Conservation (phyloP, 1,284 basidiomycete species). For the Leccinum solheimii region DNA sequence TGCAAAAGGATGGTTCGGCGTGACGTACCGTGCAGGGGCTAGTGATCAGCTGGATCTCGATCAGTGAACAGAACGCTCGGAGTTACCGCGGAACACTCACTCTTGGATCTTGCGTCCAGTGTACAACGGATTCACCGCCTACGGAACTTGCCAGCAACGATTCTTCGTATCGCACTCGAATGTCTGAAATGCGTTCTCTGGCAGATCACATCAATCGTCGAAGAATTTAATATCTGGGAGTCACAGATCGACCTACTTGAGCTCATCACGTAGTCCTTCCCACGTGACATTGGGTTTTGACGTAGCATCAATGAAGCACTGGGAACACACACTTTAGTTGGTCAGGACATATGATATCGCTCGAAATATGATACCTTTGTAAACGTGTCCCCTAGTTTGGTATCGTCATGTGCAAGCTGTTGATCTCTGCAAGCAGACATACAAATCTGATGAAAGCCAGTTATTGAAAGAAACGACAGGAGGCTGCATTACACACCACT, state of each 20-base stretch:
- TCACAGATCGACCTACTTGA: slow-evolving; percentile 18
- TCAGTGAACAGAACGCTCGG: not conserved
- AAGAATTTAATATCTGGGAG: not conserved
- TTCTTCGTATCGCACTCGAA: slow-evolving; percentile 20
- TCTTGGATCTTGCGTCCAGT: slow-evolving; percentile 21
- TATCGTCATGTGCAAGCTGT: not conserved
- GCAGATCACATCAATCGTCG: not conserved
- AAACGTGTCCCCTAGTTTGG: slow-evolving; percentile 22
- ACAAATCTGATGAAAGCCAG: slow-evolving; percentile 22
- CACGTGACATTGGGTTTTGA: slow-evolving; percentile 24
- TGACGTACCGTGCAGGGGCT: slow-evolving; percentile 15
- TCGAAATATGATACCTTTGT: slow-evolving; percentile 22
- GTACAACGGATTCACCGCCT: not conserved
- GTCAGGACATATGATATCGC: not conserved
- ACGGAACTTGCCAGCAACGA: not conserved
- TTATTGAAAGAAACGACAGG: not conserved
- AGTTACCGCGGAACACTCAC: slow-evolving; percentile 16
- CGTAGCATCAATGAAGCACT: slow-evolving; percentile 29
- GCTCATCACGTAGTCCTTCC: slow-evolving; percentile 18
- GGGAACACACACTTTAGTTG: not conserved
- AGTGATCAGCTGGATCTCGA: slow-evolving; percentile 12
- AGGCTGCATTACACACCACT: slow-evolving; percentile 15
- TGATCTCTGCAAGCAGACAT: slow-evolving; percentile 28
- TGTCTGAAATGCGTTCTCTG: slow-evolving; percentile 21
- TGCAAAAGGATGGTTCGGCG: not conserved